phyloP scores from a whole-genome alignment of 306 rosid genomes.

The Begonia peltatifolia region DNA sequence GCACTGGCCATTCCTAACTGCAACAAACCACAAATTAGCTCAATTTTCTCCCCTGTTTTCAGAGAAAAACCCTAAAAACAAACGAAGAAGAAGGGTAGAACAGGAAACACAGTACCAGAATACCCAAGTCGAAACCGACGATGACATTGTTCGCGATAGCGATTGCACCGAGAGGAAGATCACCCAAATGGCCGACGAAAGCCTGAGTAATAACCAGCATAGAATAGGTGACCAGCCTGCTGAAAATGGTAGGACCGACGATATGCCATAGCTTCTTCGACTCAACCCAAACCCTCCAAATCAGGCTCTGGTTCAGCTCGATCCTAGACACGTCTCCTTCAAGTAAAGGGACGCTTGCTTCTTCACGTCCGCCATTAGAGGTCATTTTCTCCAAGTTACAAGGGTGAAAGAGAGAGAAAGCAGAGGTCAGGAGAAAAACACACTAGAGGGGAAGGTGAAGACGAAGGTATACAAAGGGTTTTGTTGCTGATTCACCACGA shows the following conservation, averaged over 20 bases:
- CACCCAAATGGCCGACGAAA: constrained; percentile 21
- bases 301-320: background rate
- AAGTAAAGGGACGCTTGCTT: constrained; percentile 10
- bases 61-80: background rate
- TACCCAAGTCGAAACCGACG: constrained; percentile 16
- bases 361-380: background rate
- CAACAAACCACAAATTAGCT: background rate
- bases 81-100: background rate
- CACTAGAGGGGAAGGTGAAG: no score
- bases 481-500: no score
- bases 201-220: constrained; percentile 13
- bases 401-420: background rate
- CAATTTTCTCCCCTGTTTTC: background rate
- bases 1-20: constrained; percentile 15
- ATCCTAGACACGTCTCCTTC: background rate
- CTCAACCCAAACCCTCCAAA: constrained; percentile 12
- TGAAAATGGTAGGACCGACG: constrained; percentile 17
- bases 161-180: constrained; percentile 17
- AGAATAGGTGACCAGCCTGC: constrained; percentile 8
- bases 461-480: no score
- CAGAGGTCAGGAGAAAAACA: background rate
- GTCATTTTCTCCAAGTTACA: background rate
- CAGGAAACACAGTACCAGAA: constrained; percentile 6
- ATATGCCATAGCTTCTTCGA: constrained; percentile 24
- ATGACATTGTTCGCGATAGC: constrained; percentile 15